phyloP scores from a whole-genome alignment of 2,329 filamentous ascomycete species.

The Alternaria sp. region DNA sequence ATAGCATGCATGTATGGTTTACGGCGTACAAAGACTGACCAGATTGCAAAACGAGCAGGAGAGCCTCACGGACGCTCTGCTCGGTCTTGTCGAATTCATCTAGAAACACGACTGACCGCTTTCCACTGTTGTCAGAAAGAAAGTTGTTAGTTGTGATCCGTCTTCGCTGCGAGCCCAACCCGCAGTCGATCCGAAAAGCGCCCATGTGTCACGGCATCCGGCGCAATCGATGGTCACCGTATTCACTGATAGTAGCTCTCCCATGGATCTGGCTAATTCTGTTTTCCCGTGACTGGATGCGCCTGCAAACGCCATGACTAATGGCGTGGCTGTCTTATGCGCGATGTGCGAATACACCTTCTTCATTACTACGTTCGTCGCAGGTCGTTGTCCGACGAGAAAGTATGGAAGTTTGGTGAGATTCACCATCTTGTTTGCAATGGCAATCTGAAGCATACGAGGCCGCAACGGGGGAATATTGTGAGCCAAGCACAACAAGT shows the following conservation, averaged over 20 bases:
- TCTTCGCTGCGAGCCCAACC: not conserved
- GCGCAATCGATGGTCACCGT: conserved; percentile 6
- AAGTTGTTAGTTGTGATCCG: not conserved
- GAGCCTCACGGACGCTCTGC: no score
- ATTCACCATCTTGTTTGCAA: not conserved
- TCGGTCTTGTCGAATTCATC: no score
- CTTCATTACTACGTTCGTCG: not conserved
- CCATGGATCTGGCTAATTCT: conserved; percentile 13
- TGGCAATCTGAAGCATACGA: not conserved
- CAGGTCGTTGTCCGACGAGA: not conserved
- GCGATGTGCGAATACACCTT: not conserved
- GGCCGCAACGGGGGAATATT: not conserved
- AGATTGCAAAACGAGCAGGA: no score
- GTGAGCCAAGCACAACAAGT: not conserved
- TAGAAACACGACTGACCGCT: no score
- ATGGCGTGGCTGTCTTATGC: not conserved
- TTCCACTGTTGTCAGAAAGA: not conserved
- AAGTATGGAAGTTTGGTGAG: not conserved
- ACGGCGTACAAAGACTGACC: no score
- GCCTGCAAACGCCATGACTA: conserved; percentile 20
- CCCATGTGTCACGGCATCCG: not conserved
- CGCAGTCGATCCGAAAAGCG: not conserved
- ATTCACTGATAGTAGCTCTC: conserved; percentile 11
- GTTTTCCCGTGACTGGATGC: conserved; percentile 19
- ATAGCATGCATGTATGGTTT: no score